These are phyloP conservation scores for Floccularia luteovirens DNA, from an alignment of 768 basidiomycete genomes.

Conservation along the genomic window DNA sequence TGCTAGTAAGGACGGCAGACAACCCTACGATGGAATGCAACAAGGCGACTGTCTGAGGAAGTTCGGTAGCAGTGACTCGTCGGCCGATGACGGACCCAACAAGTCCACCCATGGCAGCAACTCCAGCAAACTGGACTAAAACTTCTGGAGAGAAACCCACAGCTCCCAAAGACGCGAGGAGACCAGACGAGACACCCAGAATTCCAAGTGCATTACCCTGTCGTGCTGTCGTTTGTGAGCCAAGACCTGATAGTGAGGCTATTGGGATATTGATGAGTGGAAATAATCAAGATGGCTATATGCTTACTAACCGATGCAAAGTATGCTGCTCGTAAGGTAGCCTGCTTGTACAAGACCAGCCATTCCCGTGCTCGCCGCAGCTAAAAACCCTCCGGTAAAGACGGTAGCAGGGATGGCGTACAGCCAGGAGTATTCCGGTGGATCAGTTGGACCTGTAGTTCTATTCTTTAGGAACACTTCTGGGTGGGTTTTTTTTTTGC, in stretches of 20 bases:
- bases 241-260: slow-evolving; percentile 76
- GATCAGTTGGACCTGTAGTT: slow-evolving; percentile 63
- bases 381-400: slow-evolving; percentile 78
- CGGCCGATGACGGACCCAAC: slow-evolving; percentile 71
- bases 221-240: slow-evolving; percentile 75
- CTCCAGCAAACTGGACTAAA: slow-evolving; percentile 70
- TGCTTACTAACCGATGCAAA: slow-evolving; percentile 60
- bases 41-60: slow-evolving; percentile 74
- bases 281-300: background rate
- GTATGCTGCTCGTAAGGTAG: slow-evolving; percentile 77
- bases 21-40: slow-evolving; percentile 87
- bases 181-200: slow-evolving; percentile 76
- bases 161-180: slow-evolving; percentile 73
- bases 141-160: slow-evolving; percentile 76
- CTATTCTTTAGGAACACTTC: no score
- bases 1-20: slow-evolving; percentile 82
- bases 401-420: slow-evolving; percentile 75
- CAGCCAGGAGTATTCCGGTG: slow-evolving; percentile 82
- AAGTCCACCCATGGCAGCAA: slow-evolving; percentile 67
- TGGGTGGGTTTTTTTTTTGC: no score
- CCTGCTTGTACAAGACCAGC: slow-evolving; percentile 84
- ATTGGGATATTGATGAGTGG: background rate
- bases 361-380: slow-evolving; percentile 79
- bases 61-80: slow-evolving; percentile 80
- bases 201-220: slow-evolving; percentile 89